Conservation (phyloP, 2,329 filamentous ascomycete species). For the Huntiella omanensis region DNA sequence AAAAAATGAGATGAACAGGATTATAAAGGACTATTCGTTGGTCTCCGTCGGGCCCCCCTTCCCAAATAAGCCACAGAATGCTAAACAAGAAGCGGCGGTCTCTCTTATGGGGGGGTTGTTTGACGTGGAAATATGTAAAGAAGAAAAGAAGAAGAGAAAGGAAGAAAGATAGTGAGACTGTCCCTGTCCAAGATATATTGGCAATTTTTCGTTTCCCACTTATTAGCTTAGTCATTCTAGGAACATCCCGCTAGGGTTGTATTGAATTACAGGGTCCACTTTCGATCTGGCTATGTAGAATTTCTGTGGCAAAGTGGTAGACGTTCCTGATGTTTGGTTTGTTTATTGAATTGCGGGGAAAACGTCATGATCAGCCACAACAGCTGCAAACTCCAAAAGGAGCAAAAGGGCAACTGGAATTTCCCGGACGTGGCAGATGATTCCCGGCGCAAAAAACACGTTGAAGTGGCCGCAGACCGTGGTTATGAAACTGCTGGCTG, state of each 20-base stretch:
- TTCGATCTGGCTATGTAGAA: too few relatives aligned
- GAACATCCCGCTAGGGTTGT: background rate
- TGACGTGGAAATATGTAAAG: conserved; percentile 30
- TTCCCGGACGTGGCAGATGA: too few relatives aligned
- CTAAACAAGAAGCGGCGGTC: conserved; percentile 13
- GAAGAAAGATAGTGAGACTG: background rate
- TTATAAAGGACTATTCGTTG: conserved; percentile 36
- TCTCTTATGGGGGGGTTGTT: conserved; percentile 12
- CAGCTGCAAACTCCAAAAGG: too few relatives aligned
- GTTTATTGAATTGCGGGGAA: too few relatives aligned
- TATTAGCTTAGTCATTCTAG: conserved; percentile 5
- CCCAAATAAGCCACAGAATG: conserved; percentile 9
- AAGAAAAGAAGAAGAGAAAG: conserved; percentile 20
- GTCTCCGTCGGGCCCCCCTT: conserved; percentile 32
- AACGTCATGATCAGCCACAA: too few relatives aligned
- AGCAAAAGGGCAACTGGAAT: too few relatives aligned
- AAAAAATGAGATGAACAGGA: conserved; percentile 30
- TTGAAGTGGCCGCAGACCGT: too few relatives aligned
- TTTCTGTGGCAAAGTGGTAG: too few relatives aligned
- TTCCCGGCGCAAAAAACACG: too few relatives aligned
- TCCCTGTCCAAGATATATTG: conserved; percentile 4
- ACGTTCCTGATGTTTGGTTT: too few relatives aligned
- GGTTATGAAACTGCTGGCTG: too few relatives aligned
- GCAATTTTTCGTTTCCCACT: conserved; percentile 1
- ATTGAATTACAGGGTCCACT: too few relatives aligned